A percentile compares a stretch with the other conserved stretches of the same genome.
These are phyloP conservation scores for Wickerhamia fluorescens DNA, from an alignment of 805 yeast genomes.

Conservation along the genomic window DNA sequence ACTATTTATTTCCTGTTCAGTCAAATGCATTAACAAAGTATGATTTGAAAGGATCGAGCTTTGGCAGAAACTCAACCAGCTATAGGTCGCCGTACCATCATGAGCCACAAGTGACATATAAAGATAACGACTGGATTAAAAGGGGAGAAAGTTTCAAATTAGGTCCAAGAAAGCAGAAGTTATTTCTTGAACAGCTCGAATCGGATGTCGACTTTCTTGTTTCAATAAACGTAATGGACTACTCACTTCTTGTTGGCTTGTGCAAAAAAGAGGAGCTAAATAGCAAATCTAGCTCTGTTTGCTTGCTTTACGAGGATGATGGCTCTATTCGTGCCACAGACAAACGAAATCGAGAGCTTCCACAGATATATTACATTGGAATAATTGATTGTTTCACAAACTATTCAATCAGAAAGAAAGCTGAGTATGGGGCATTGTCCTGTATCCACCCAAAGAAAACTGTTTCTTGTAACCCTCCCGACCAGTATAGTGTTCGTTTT, in stretches of 20 bases:
- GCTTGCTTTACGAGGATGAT: constrained; percentile 73
- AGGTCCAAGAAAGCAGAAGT: constrained; percentile 61
- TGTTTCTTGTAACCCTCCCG: constrained; percentile 85
- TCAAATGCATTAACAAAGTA: constrained; percentile 77
- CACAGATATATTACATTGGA: constrained; percentile 80
- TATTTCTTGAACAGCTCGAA: constrained; percentile 62
- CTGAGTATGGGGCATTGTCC: constrained; percentile 84
- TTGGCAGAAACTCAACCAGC: constrained; percentile 66
- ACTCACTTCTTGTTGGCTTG: constrained; percentile 81
- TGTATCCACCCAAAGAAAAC: constrained; percentile 59
- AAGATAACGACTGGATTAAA: constrained; percentile 86
- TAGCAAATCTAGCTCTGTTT: constrained; percentile 41
- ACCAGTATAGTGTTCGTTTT: constrained; percentile 85
- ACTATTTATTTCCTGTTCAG: constrained; percentile 92
- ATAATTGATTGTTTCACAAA: constrained; percentile 89
- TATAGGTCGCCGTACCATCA: constrained; percentile 18
- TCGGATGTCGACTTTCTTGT: constrained; percentile 70
- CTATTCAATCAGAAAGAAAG: constrained; percentile 61
- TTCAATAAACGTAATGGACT: constrained; percentile 87
- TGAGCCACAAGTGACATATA: constrained; percentile 46
- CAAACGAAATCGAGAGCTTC: constrained; percentile 49
- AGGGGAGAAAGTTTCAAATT: constrained; percentile 55
- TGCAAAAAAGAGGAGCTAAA: constrained; percentile 67
- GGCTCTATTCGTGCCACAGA: constrained; percentile 81
- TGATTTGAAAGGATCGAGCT: constrained; percentile 89